Evolutionary conservation across 1,139 yeast genomes (phyloP), one percentile per base, ranked within the genome.

Genomic region (Saccharomyces hybrid): DNA sequence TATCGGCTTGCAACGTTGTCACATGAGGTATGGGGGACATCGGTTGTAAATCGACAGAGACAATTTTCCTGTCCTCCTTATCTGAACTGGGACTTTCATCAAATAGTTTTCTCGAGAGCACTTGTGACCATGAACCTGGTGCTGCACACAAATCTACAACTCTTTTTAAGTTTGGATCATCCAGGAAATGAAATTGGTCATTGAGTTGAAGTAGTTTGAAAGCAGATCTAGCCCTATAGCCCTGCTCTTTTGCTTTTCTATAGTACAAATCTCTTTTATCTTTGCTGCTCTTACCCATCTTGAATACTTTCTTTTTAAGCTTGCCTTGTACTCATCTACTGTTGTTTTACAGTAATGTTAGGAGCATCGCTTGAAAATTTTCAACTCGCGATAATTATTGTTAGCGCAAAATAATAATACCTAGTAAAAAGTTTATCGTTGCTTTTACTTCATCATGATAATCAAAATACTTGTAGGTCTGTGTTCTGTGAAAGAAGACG

Each of bases 41-140:
- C 8, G 99, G 98, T 69, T 93, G 99, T 55, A 93, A 75, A 70
- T 93, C 99, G 1, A 93, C 99, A 0, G 97, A 89, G 13, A 93
- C 95, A 42, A 93, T 88, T 66, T 85, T 85, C 41, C 90, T 84
- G 54, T 78, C 78, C 4, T 52, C 57, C 16, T 62, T 65, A 31
- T 65, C 66, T 6, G 55, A 59, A 1, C 65, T 64, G 14, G 64
- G 64, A 25, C 61, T 60, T 6, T 55, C 44, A 38, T 71, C 77
- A 59, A 78, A 80, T 48, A 88, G 72, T 59, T 83, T 85, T 57
- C 87, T 73, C 8, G 95, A 82, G n/a, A 93, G 77, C 1, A 93
- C 99, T 68, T 93, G 99, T 1, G 96, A 88, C 99, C 99, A 93
- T 4, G 97, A 89, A 1, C 99, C 99, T 0, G 99, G 99, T 4